phyloP scores from a whole-genome alignment of 495 filamentous ascomycete genomes.

The Aspergillus asperescens region DNA sequence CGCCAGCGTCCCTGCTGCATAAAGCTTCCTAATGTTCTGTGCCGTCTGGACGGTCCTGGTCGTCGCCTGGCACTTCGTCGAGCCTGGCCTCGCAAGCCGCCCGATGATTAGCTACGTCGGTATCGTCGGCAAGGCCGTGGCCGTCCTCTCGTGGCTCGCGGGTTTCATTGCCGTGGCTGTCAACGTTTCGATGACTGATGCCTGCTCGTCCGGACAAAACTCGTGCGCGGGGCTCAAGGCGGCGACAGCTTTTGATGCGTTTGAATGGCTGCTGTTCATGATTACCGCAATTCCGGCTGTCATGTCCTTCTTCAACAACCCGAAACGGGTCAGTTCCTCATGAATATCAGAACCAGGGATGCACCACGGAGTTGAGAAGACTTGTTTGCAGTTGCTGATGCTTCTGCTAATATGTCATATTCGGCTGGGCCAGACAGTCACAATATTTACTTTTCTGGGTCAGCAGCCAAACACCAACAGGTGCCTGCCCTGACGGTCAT shows the following conservation, averaged over 20 bases:
- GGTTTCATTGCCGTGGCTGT: conserved; percentile 29
- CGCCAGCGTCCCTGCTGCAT: conserved; percentile 24
- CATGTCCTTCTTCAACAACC: conserved; percentile 19
- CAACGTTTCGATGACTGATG: conserved; percentile 10
- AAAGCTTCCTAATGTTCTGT: conserved; percentile 29
- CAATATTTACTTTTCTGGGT: too few relatives aligned
- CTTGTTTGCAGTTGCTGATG: too few relatives aligned
- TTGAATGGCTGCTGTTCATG: conserved; percentile 27
- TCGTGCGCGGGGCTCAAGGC: conserved; percentile 21
- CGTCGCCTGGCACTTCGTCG: conserved; percentile 21
- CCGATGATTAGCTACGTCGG: conserved; percentile 22
- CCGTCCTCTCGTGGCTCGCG: conserved; percentile 28
- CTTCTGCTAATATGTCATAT: too few relatives aligned
- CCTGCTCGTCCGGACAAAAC: conserved; percentile 12
- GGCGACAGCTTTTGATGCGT: conserved; percentile 24
- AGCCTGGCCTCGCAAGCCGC: conserved; percentile 17
- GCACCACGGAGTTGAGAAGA: too few relatives aligned
- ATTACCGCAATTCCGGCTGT: conserved; percentile 21
- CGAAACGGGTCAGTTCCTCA: too few relatives aligned
- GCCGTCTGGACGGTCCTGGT: conserved; percentile 23
- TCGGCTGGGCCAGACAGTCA: too few relatives aligned
- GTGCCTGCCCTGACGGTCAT: too few relatives aligned
- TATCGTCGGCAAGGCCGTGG: conserved; percentile 22
- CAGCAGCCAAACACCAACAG: too few relatives aligned
- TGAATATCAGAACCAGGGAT: too few relatives aligned